Evolutionary conservation across 768 basidiomycete genomes (phyloP), one percentile per base, ranked within the genome.

Genomic region (Rhodotorula sphaerocarpa): DNA sequence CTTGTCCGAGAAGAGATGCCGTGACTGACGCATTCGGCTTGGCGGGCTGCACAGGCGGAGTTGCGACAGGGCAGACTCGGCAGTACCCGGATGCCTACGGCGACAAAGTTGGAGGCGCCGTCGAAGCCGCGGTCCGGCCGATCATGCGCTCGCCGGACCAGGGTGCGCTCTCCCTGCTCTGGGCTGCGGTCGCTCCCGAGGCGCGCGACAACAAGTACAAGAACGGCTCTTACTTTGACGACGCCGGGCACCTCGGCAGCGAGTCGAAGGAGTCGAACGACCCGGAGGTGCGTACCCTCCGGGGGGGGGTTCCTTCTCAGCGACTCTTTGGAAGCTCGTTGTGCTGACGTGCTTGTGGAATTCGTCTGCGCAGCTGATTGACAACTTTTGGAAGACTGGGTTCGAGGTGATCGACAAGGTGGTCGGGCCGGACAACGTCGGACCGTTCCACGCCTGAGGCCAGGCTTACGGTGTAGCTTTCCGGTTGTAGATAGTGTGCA

Each of bases 21-120:
- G n/a, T n/a, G n/a, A n/a, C n/a, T n/a, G n/a, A n/a, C n/a, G n/a
- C n/a, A n/a, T n/a, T n/a, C n/a, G n/a, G n/a, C n/a, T n/a, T n/a
- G n/a, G n/a, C n/a, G n/a, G n/a, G n/a, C n/a, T n/a, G n/a, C n/a
- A n/a, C 43, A n/a, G 43, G 43, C 16, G 43, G 20, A 2, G 55
- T 61, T 9, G 51, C 50, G 0, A 61, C 59, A 0, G 59, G 66
- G 3, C 66, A 67, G 50, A 52, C 50, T 6, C 28, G 36, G 9
- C 61, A 67, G 55, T 67, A 63, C 58, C 46, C 56, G n/a, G 57
- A 59, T 16, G 66, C 66, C n/a, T 63, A 63, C 42, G 66, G 66
- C 14, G 57, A 59, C 12, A 30, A 16, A 0, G 34, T 28, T 15
- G 66, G 66, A 23, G n/a, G 25, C 27, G 10, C 50, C 10, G 50